Percentiles rank a stretch among this genome's conserved stretches.
Evolutionary conservation across 2,329 filamentous ascomycete genomes (phyloP).

Genomic region (Rutstroemia sydowiana): DNA sequence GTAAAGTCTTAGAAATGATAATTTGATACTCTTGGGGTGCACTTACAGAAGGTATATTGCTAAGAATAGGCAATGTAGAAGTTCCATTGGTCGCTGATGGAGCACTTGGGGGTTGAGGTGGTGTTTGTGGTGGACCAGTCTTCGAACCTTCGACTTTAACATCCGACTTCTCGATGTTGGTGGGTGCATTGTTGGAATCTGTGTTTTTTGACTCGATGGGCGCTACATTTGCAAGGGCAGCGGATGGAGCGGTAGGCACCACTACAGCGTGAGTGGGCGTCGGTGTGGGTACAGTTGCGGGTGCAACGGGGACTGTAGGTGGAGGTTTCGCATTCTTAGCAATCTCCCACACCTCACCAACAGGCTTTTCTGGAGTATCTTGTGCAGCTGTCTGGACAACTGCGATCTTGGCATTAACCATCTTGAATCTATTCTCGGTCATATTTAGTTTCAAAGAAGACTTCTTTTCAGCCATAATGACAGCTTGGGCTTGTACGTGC

Average conservation of each 20-base stretch:
- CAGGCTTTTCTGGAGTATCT: constrained; percentile 78
- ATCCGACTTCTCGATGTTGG: constrained; percentile 12
- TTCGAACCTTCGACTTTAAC: constrained; percentile 17
- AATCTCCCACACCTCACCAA: constrained; percentile 79
- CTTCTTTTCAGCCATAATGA: constrained; percentile 69
- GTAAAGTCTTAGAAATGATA: constrained; percentile 4
- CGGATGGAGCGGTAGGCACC: background rate
- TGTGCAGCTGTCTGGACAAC: constrained; percentile 74
- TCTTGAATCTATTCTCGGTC: constrained; percentile 60
- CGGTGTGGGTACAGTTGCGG: constrained; percentile 9
- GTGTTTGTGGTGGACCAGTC: constrained; percentile 7
- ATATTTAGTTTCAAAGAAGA: constrained; percentile 69
- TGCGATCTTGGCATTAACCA: constrained; percentile 62
- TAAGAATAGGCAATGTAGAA: constrained; percentile 16
- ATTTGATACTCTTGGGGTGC: background rate
- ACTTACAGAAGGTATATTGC: constrained; percentile 26
- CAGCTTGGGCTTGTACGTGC: constrained; percentile 40
- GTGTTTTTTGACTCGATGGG: background rate
- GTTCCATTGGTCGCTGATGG: constrained; percentile 17
- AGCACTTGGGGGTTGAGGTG: constrained; percentile 8
- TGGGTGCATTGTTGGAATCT: constrained; percentile 18
- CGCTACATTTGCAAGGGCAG: background rate
- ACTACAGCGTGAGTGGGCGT: background rate
- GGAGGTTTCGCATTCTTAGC: constrained; percentile 59
- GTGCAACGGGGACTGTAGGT: constrained; percentile 13